Base-by-base conservation (phyloP, 2,329 filamentous ascomycete genomes). In the Sarocladium oryzae region DNA sequence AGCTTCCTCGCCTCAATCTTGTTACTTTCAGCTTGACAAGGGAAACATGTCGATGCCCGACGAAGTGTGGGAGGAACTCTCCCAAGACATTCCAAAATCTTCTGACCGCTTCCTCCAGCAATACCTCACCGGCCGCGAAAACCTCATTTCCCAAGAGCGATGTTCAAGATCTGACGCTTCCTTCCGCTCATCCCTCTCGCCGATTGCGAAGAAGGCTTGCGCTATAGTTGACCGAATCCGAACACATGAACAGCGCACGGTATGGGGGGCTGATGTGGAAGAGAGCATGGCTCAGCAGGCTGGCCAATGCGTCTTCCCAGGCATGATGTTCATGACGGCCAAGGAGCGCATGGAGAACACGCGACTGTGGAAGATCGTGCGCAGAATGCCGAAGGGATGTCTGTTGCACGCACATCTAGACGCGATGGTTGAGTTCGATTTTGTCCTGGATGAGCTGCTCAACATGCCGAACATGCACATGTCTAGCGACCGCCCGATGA, bases 311-410 rank as follows among this genome's bases (percentile, higher is more conserved):
- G 72, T 92, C 49, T 89, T 87, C 63, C 89, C 89, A 1, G 91
- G 91, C 10, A 95, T 96, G 86, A 93, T 95, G 87, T 96, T 96
- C 69, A 84, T 81, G 32, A 76, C 92, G 32, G 89, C 89, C 58
- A 92, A 90, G 67, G 79, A 84, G n/a, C 81, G 82, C 33, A 95
- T 96, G 82, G 89, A 95, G 68, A 76, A 76, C 58, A 95, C 89
- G 13, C 84, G 84, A 61, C 75, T 96, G 21, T 97, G 89, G 89
- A 78, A 82, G 56, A 93, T 96, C 59, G 79, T 96, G 15, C 80
- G 84, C 53, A 79, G 74, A 56, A 89, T 97, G 87, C 92, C 92
- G 24, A 97, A 97, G 66, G 93, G 92, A 11, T 78, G 85, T 8
- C 73, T 95, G 26, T 70, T 95, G 54, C 91, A 97, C 70, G 89